Evolutionary conservation across 768 basidiomycete species (phyloP), one percentile per base, ranked within the genome.

Genomic region (Nevesoporus exiguus): DNA sequence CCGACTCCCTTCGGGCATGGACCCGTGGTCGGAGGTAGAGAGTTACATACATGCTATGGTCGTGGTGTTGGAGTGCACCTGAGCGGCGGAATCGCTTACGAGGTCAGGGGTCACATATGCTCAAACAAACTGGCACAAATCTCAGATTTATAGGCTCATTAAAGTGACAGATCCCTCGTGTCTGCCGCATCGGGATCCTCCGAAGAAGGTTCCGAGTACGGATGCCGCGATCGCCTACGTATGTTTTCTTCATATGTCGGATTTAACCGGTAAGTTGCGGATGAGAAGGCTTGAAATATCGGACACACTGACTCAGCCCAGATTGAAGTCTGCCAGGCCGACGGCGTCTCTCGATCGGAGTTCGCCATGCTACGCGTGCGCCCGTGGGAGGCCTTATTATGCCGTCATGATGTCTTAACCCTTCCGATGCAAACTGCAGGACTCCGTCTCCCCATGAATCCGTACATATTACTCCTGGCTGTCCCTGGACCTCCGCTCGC

Each of bases 341-440:
- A 59, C 66, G 66, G 60, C 66, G 55, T 62, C 52, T 58, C 45
- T 39, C 42, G 49, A 47, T 51, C 58, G 51, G 58, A 58, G 51
- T 59, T 61, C 47, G 40, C 49, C 25, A 48, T 45, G 24, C 24
- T 48, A 34, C 48, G 57, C 53, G 59, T 57, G 55, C 47, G 57
- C 55, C 43, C 66, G 68, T 71, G 66, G 54, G 70, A 67, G 56
- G 52, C 24, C 34, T n/a, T 54, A 24, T 48, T 48, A 65, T 69
- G 66, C 58, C 59, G 66, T 72, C 49, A 68, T 69, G 45, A 46
- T 51, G 43, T 57, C 62, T 57, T 71, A 66, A 61, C 68, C 68
- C 52, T 64, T 61, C 62, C 52, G 47, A 57, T 64, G 14, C 51
- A 30, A 33, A 37, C 55, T 58, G 48, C 65, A 66, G 64, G 52